Conservation (phyloP, 495 filamentous ascomycete species). For the Penicillium bialowiezense region DNA sequence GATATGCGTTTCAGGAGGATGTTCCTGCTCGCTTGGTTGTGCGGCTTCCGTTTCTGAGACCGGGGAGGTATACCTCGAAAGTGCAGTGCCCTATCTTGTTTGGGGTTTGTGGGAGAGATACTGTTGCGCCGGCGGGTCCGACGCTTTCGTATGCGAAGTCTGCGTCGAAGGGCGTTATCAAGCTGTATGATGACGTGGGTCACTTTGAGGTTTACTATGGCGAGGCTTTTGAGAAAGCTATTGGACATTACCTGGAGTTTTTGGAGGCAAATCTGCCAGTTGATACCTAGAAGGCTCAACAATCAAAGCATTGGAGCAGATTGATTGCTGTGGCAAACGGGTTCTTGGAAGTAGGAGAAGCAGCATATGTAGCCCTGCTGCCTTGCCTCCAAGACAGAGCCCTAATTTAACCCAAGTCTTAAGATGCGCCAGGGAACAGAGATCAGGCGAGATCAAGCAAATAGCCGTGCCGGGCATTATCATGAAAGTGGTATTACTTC, state of each 20-base stretch:
- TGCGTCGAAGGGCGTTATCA: not conserved
- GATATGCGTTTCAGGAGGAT: not conserved
- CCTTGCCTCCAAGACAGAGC: too few species aligned
- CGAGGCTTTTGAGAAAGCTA: not conserved
- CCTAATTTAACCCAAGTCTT: too few species aligned
- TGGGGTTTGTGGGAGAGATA: not conserved
- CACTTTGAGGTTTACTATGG: not conserved
- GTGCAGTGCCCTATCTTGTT: not conserved
- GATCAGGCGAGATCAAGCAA: too few species aligned
- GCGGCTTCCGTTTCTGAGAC: not conserved
- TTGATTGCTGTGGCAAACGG: too few species aligned
- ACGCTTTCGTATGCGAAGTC: not conserved
- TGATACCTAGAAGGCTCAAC: not conserved
- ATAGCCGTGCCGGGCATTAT: too few species aligned
- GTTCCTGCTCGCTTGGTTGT: not conserved
- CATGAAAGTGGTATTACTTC: too few species aligned
- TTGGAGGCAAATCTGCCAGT: not conserved
- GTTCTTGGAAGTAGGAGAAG: too few species aligned
- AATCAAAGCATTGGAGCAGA: too few species aligned
- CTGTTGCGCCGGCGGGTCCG: not conserved
- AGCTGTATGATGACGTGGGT: not conserved
- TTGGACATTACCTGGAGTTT: not conserved
- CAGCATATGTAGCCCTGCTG: too few species aligned
- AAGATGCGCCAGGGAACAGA: too few species aligned
- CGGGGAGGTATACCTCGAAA: not conserved